Conservation (phyloP, 305 asterid species). For the Rubia peregrina region DNA sequence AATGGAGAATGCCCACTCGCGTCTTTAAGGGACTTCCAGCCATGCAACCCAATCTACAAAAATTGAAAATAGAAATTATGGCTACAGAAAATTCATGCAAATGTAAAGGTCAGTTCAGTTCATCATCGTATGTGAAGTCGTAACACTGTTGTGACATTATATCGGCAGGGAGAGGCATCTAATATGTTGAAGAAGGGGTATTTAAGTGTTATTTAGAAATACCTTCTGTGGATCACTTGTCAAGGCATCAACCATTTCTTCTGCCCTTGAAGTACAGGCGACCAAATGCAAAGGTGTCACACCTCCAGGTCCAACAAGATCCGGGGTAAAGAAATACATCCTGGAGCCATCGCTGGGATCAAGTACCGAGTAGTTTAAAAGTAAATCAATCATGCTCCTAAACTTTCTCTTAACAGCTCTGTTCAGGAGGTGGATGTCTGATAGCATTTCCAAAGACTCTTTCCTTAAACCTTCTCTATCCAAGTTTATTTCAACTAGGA, state of each 20-base stretch:
- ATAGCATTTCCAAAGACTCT: slow-evolving; percentile 60
- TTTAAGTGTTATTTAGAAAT: slow-evolving; percentile 7
- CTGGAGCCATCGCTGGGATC: slow-evolving; percentile 31
- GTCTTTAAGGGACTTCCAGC: slow-evolving; percentile 69
- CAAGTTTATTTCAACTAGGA: slow-evolving; percentile 53
- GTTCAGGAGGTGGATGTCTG: slow-evolving; percentile 66
- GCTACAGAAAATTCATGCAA: no score
- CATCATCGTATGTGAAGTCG: no score
- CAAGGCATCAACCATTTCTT: slow-evolving; percentile 56
- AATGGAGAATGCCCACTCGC: slow-evolving; percentile 68
- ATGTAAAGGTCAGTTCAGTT: no score
- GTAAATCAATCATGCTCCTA: slow-evolving; percentile 54
- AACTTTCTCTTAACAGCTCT: slow-evolving; percentile 68
- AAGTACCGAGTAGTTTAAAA: slow-evolving; percentile 38
- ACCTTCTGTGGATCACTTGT: slow-evolving; percentile 82
- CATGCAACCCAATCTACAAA: slow-evolving; percentile 52
- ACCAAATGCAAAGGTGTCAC: slow-evolving; percentile 81
- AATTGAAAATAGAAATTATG: no score
- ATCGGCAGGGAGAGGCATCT: neutral
- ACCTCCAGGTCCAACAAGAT: slow-evolving; percentile 80
- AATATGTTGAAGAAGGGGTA: neutral
- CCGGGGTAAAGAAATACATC: slow-evolving; percentile 48
- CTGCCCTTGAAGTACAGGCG: slow-evolving; percentile 58
- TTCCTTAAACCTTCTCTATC: slow-evolving; percentile 37
- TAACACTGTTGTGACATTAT: no score